Conservation (phyloP, 148 eudicot genomes). For the Amaranthus palmeri region DNA sequence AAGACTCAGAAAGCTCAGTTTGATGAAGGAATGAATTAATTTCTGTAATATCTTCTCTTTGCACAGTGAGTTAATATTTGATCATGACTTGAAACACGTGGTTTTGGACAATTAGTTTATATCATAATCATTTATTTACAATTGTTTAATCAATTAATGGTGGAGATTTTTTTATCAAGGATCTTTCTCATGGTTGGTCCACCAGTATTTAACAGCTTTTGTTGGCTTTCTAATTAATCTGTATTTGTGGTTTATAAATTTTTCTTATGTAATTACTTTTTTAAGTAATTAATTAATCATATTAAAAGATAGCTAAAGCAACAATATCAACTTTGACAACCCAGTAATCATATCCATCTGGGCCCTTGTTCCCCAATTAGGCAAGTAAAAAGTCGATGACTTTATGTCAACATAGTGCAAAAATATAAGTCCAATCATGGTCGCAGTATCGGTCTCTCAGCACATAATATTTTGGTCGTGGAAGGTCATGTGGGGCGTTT, state of each 20-base stretch:
- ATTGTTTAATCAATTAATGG: slow-evolving; percentile 3
- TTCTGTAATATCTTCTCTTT: not conserved
- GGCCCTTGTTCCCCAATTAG: too few relatives aligned
- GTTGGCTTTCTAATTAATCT: slow-evolving; percentile 21
- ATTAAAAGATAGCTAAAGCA: too few relatives aligned
- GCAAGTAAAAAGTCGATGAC: too few relatives aligned
- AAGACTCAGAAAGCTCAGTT: slow-evolving; percentile 16
- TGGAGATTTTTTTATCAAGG: slow-evolving; percentile 21
- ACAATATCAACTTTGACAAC: too few relatives aligned
- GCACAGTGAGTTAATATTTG: not conserved
- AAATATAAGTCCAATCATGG: too few relatives aligned
- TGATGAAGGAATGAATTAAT: not conserved
- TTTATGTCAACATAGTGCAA: too few relatives aligned
- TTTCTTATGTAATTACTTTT: not conserved
- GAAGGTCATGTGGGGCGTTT: too few relatives aligned
- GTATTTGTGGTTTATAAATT: not conserved
- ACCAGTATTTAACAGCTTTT: slow-evolving; percentile 18
- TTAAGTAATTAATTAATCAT: too few relatives aligned
- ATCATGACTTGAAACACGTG: not conserved
- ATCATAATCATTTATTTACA: not conserved
- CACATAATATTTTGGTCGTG: too few relatives aligned
- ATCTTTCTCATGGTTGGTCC: slow-evolving; percentile 32
- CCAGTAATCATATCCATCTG: too few relatives aligned
- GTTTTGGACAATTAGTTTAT: not conserved
- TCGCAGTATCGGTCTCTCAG: too few relatives aligned